Evolutionary conservation across 2,329 filamentous ascomycete genomes (phyloP), one percentile per base, ranked within the genome.

Genomic region (Didymella lethalis): DNA sequence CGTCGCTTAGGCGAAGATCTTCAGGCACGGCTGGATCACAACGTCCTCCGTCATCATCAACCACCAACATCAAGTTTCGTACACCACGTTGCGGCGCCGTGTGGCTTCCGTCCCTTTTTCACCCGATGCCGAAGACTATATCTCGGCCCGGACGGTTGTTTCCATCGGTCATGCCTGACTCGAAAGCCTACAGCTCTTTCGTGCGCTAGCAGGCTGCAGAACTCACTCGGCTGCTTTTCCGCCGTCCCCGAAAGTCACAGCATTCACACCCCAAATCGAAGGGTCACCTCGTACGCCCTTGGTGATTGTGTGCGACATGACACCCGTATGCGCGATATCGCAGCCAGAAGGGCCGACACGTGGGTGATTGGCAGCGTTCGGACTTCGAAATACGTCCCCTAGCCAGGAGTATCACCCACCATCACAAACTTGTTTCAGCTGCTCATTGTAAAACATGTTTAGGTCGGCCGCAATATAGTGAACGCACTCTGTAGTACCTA

Each of bases 1-100:
- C 36, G 52, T 60, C 52, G 57, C 52, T 56, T 54, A 53, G 46
- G 38, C 48, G 57, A 47, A 48, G 57, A 60, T 60, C 57, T 56
- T 60, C 57, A 60, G 57, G 57, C 48, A 60, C 47, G 29, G 38
- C 44, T 53, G n/a, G 32, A 25, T 38, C 43, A 52, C 31, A 58
- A 51, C 49, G 26, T 31, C 56, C 48, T 44, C 38, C 46, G n/a
- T 38, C 43, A 57, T 46, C 40, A 41, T 46, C 41, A 44, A 28
- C 25, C 46, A 29, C 46, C 36, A 38, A 46, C 45, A 54, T 44
- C 32, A 49, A 40, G 25, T 54, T 53, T 48, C 18, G 11, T 29
- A 18, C 23, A 50, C 32, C 25, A 49, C 46, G n/a, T 32, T 16
- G 20, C 20, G 14, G 34, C 28, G 26, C 25, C 26, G 20, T 23